Evolutionary conservation across 148 eudicot genomes (phyloP).

Genomic region (Vaccinium vitisidaea): DNA sequence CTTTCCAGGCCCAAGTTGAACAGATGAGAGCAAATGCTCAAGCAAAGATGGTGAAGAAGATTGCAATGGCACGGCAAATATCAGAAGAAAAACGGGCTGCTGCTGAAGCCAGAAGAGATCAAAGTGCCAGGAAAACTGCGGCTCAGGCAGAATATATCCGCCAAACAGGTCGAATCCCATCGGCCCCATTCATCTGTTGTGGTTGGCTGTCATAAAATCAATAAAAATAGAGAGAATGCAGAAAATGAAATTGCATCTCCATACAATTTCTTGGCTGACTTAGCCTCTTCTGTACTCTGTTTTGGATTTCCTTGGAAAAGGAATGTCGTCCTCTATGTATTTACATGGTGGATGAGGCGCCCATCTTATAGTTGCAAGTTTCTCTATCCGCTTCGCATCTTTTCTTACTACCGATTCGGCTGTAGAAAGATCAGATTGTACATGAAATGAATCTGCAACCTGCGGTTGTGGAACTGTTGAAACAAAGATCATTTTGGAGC

Average conservation of each 20-base stretch:
- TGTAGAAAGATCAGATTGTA: not conserved
- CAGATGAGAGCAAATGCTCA: constrained; percentile 76
- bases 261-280: not conserved
- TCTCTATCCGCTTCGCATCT: not conserved
- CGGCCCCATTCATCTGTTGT: constrained; percentile 63
- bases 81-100: constrained; percentile 75
- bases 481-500: constrained; percentile 3
- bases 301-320: constrained; percentile 1
- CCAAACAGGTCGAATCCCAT: constrained; percentile 74
- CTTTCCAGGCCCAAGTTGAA: constrained; percentile 77
- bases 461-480: not conserved
- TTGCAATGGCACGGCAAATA: constrained; percentile 64
- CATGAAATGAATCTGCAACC: constrained; percentile 11
- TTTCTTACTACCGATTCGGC: not conserved
- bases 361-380: not conserved
- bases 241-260: not conserved
- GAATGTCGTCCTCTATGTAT: constrained; percentile 15
- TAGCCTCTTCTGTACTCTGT: constrained; percentile 14
- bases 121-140: constrained; percentile 59
- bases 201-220: constrained; percentile 48
- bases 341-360: constrained; percentile 6
- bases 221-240: not conserved
- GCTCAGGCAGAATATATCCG: constrained; percentile 76
- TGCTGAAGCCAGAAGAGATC: constrained; percentile 64
- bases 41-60: constrained; percentile 84